These are phyloP conservation scores for Mycena amicta DNA, from an alignment of 768 basidiomycete species.

Conservation along the genomic window DNA sequence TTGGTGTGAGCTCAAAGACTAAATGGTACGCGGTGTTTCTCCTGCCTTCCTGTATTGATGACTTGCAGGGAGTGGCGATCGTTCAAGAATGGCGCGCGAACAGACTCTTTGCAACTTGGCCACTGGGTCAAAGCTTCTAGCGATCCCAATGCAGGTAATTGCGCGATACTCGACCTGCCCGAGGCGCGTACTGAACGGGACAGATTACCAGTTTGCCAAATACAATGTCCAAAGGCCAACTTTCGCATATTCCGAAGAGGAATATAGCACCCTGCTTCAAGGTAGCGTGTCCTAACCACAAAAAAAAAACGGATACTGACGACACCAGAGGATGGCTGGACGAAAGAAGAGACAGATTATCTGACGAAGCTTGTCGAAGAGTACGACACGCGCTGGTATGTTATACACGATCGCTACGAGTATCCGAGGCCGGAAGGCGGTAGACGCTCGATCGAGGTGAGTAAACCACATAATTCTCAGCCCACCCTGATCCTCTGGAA, in stretches of 20 bases:
- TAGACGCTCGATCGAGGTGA: slow-evolving; percentile 70
- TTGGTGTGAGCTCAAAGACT: slow-evolving; percentile 60
- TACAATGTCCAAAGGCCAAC: slow-evolving; percentile 72
- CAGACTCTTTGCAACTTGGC: slow-evolving; percentile 65
- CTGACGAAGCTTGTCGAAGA: slow-evolving; percentile 78
- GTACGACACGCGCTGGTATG: slow-evolving; percentile 88
- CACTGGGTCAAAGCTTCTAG: slow-evolving; percentile 82
- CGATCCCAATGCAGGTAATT: slow-evolving; percentile 58
- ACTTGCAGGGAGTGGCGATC: slow-evolving; percentile 75
- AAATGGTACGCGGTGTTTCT: slow-evolving; percentile 61
- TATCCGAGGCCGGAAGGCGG: slow-evolving; percentile 51
- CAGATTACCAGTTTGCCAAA: slow-evolving; percentile 81
- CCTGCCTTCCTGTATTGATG: background rate
- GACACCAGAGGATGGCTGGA: slow-evolving; percentile 76
- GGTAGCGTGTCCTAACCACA: slow-evolving; percentile 43
- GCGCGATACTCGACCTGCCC: background rate
- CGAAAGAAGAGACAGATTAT: slow-evolving; percentile 92
- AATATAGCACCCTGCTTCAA: slow-evolving; percentile 80
- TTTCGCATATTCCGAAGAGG: slow-evolving; percentile 81
- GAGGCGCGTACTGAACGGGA: background rate
- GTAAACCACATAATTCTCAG: slow-evolving; percentile 10
- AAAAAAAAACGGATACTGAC: background rate
- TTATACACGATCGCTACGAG: slow-evolving; percentile 89
- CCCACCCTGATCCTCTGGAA: slow-evolving; percentile 29
- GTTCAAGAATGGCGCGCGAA: slow-evolving; percentile 75